Percentiles rank a stretch among this genome's conserved stretches.
Evolutionary conservation across 2,329 filamentous ascomycete species (phyloP).

Genomic region (Sporothrix schenckii): DNA sequence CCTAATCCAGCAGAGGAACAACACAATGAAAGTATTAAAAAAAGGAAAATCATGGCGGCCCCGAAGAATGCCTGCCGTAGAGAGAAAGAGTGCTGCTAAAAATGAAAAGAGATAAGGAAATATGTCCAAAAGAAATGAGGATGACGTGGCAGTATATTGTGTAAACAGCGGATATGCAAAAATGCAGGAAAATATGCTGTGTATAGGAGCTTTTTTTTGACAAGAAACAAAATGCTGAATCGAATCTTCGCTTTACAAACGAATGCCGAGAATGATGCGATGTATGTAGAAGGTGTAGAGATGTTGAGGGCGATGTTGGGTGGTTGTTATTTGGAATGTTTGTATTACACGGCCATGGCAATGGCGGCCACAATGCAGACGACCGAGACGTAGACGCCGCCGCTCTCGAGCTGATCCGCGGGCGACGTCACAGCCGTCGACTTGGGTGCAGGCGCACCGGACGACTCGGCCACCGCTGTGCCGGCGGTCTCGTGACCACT

Average conservation of each 20-base stretch:
- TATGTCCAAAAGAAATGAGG: background rate
- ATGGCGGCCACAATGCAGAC: slow-evolving; percentile 38
- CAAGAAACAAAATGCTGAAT: background rate
- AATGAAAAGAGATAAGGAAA: background rate
- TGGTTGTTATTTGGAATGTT: too few species aligned
- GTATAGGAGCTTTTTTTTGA: slow-evolving; percentile 4
- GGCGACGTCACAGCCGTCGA: slow-evolving; percentile 38
- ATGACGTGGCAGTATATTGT: background rate
- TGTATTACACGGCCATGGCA: slow-evolving; percentile 36
- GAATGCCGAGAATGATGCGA: background rate
- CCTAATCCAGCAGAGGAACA: background rate
- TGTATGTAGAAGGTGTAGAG: too few species aligned
- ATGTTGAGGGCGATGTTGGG: background rate
- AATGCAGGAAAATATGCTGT: slow-evolving; percentile 3
- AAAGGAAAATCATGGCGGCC: slow-evolving; percentile 10
- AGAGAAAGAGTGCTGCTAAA: background rate
- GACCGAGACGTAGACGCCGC: slow-evolving; percentile 34
- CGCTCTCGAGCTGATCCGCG: slow-evolving; percentile 38
- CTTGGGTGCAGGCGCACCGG: slow-evolving; percentile 34
- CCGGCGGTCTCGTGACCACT: slow-evolving; percentile 46
- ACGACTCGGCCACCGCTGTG: slow-evolving; percentile 38
- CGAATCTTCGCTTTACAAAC: slow-evolving; percentile 8
- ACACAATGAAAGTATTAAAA: background rate
- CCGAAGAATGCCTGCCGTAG: slow-evolving; percentile 14
- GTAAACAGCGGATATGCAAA: background rate